Percentiles rank a stretch among this genome's conserved stretches.
phyloP scores from a whole-genome alignment of 1,284 basidiomycete species.

The Puccinia horiana region DNA sequence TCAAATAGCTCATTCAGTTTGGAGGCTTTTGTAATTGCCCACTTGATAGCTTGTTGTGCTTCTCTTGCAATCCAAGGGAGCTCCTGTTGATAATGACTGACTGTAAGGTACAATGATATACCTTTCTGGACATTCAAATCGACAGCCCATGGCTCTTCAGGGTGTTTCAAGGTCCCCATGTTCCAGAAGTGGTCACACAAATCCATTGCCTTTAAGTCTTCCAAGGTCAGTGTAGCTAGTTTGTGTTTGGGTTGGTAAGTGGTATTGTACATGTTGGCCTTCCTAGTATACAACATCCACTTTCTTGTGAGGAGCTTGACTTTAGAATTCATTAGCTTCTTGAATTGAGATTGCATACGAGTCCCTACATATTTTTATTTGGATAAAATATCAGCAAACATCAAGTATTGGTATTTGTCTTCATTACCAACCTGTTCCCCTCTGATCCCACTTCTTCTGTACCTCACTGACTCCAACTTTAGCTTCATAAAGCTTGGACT shows the following conservation, averaged over 20 bases:
- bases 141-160: constrained; percentile 6
- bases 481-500: constrained; percentile 3
- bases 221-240: not conserved
- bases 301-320: not conserved
- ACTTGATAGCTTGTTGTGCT: not conserved
- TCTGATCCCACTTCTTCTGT: constrained; percentile 11
- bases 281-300: not conserved
- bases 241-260: not conserved
- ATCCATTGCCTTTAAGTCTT: not conserved
- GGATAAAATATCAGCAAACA: not conserved
- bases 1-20: not conserved
- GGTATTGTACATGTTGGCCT: not conserved
- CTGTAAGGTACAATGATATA: not conserved
- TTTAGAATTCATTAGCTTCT: not conserved
- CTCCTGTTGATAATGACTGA: not conserved
- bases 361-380: not conserved
- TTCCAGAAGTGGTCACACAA: not conserved
- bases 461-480: not conserved
- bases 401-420: not conserved
- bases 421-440: not conserved
- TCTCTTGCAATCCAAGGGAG: not conserved
- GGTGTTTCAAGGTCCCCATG: not conserved
- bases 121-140: not conserved
- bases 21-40: not conserved
- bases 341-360: not conserved